Base-by-base conservation (phyloP, 2,329 filamentous ascomycete species). In the Colletotrichum filicis region DNA sequence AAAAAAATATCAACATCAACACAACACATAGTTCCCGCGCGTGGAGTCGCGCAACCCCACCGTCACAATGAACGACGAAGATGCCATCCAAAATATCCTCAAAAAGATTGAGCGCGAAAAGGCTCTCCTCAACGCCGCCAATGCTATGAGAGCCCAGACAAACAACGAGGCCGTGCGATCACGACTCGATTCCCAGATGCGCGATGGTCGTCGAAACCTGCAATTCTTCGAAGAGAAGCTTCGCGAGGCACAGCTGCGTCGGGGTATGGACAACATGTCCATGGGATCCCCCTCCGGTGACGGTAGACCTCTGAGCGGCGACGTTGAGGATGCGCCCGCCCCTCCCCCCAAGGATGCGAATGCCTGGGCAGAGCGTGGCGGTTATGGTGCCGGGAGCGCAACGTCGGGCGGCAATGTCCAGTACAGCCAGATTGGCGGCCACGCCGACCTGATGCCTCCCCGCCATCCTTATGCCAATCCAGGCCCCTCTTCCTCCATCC, bases 51-150 rank as follows among this genome's bases (percentile, higher is more conserved):
- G 74, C 81, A 78, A 71, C 79, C 77, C 78, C 77, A 81, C 80
- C 82, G 62, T 69, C 84, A 86, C 81, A 82, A 92, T 92, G 88
- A 90, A 88, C 82, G 89, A 92, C 81, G 89, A 92, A 75, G 88
- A 92, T 79, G 87, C 89, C 77, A 87, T 92, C 84, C 91, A 91
- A 85, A 93, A 95, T 83, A 95, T 99, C 86, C 92, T 93, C 86
- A 93, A 92, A 87, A 98, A 99, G 93, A 98, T 99, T 84, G 95
- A 98, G 88, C 92, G 96, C 83, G 97, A 99, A 86, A 96, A 95
- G 88, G 94, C 93, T 79, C 92, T 98, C 80, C 97, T 99, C 88
- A 94, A 94, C 83, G 96, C 95, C 79, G 96, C 96, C 78, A 97
- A 94, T 85, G 91, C 94, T 79, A 98, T 99, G 95, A 93, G 95